These are phyloP conservation scores for Ophiostoma perfectum DNA, from an alignment of 2,329 filamentous ascomycete genomes.

Conservation along the genomic window DNA sequence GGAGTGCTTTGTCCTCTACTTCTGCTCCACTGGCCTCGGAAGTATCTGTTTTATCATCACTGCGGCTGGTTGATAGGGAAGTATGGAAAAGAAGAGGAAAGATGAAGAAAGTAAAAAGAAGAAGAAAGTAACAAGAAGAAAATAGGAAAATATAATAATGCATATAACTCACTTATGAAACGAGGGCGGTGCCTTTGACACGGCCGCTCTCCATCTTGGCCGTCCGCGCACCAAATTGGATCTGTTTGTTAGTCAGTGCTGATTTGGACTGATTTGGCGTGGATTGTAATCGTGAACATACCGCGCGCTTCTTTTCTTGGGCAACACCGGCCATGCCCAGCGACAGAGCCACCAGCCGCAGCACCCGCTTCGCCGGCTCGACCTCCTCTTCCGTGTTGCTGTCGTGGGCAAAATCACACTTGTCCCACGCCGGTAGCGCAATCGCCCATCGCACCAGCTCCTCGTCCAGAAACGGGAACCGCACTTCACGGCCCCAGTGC, in stretches of 20 bases:
- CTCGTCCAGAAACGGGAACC: slow-evolving; percentile 90
- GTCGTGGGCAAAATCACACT: slow-evolving; percentile 73
- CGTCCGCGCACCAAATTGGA: slow-evolving; percentile 76
- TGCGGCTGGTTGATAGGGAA: slow-evolving; percentile 36
- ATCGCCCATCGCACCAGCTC: slow-evolving; percentile 77
- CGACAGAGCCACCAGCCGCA: slow-evolving; percentile 70
- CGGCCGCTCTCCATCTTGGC: slow-evolving; percentile 73
- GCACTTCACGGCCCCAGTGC: slow-evolving; percentile 80
- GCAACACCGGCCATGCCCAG: slow-evolving; percentile 68
- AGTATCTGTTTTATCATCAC: slow-evolving; percentile 73
- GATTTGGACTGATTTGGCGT: too few relatives aligned
- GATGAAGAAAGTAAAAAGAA: not conserved
- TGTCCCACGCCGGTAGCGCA: slow-evolving; percentile 67
- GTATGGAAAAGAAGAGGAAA: not conserved
- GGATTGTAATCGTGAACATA: slow-evolving; percentile 34
- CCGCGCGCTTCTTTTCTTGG: slow-evolving; percentile 86
- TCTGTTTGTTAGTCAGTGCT: slow-evolving; percentile 40
- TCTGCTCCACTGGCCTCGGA: slow-evolving; percentile 47
- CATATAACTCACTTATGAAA: slow-evolving; percentile 30
- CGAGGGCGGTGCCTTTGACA: slow-evolving; percentile 62
- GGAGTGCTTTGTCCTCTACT: not conserved
- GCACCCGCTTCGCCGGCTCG: slow-evolving; percentile 73
- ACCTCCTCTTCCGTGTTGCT: slow-evolving; percentile 36
- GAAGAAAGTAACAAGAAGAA: not conserved
- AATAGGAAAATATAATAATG: too few relatives aligned